phyloP scores from a whole-genome alignment of 2,329 filamentous ascomycete genomes.

The Leptosphaerulina australis region DNA sequence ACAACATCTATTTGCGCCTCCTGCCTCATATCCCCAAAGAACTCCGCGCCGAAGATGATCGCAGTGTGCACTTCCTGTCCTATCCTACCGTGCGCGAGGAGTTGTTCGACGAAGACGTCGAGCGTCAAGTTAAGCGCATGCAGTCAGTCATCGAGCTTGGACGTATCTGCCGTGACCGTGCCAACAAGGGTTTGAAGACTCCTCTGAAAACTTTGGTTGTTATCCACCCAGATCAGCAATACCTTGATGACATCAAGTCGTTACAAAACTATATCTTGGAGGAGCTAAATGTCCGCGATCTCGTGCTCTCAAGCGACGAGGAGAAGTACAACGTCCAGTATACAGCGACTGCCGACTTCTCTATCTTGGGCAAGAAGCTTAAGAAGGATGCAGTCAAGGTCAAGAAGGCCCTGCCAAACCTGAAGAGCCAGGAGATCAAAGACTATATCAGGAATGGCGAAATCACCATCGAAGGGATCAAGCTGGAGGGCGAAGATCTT shows the following conservation, averaged over 20 bases:
- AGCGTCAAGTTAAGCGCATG: constrained; percentile 88
- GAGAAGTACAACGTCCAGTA: constrained; percentile 91
- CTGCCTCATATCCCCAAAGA: constrained; percentile 79
- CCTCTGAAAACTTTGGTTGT: constrained; percentile 89
- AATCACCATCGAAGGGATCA: constrained; percentile 85
- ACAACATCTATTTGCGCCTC: constrained; percentile 88
- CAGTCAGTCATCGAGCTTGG: constrained; percentile 93
- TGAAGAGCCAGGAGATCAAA: constrained; percentile 82
- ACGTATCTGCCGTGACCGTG: constrained; percentile 82
- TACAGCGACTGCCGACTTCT: constrained; percentile 89
- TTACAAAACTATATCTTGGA: constrained; percentile 88
- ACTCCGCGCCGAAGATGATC: constrained; percentile 71
- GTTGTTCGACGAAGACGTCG: constrained; percentile 83
- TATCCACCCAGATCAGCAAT: constrained; percentile 81
- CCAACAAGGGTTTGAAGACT: constrained; percentile 84
- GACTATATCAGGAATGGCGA: constrained; percentile 73
- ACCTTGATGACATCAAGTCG: constrained; percentile 84
- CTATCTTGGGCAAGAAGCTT: constrained; percentile 92
- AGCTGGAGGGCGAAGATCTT: constrained; percentile 80
- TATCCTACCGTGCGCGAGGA: constrained; percentile 90
- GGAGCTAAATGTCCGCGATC: constrained; percentile 87
- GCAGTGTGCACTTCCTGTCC: constrained; percentile 89
- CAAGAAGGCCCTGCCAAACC: constrained; percentile 82
- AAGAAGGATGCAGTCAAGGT: constrained; percentile 93
- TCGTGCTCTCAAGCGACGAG: constrained; percentile 85